A percentile compares a stretch with the other conserved stretches of the same genome.
Conservation (phyloP, 768 basidiomycete species). For the Guyanaporus albipodus region DNA sequence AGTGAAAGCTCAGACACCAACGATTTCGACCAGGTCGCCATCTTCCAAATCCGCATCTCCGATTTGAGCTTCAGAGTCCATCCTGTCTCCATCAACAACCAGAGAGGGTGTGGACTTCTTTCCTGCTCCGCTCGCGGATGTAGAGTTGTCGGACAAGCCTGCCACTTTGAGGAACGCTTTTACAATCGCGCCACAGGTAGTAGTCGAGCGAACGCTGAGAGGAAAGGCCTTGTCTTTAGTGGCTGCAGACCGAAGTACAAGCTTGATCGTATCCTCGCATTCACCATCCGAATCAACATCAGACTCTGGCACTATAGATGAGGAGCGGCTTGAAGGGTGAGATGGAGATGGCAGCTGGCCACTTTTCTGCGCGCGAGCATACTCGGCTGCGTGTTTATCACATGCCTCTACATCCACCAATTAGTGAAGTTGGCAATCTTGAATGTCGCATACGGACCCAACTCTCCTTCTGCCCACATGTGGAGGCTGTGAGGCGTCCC, state of each 20-base stretch:
- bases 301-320: conserved; percentile 22
- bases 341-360: conserved; percentile 25
- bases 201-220: conserved; percentile 68
- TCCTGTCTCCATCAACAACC: conserved; percentile 67
- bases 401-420: conserved; percentile 52
- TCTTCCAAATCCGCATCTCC: conserved; percentile 71
- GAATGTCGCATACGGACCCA: conserved; percentile 44
- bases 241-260: conserved; percentile 56
- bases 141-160: conserved; percentile 49
- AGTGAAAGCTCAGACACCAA: conserved; percentile 42
- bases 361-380: conserved; percentile 45
- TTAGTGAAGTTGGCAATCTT: conserved; percentile 7
- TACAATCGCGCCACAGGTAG: conserved; percentile 73
- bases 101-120: conserved; percentile 32
- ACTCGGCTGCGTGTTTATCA: conserved; percentile 58
- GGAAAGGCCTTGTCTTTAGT: conserved; percentile 50
- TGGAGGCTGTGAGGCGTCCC: conserved; percentile 61
- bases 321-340: conserved; percentile 7
- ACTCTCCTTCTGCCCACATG: conserved; percentile 64
- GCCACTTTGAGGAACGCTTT: conserved; percentile 70
- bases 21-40: conserved; percentile 74
- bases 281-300: conserved; percentile 36
- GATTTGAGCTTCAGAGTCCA: conserved; percentile 57
- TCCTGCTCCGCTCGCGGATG: conserved; percentile 36
- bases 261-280: conserved; percentile 53